phyloP scores from a whole-genome alignment of 306 rosid species.

The Malus orientalis region DNA sequence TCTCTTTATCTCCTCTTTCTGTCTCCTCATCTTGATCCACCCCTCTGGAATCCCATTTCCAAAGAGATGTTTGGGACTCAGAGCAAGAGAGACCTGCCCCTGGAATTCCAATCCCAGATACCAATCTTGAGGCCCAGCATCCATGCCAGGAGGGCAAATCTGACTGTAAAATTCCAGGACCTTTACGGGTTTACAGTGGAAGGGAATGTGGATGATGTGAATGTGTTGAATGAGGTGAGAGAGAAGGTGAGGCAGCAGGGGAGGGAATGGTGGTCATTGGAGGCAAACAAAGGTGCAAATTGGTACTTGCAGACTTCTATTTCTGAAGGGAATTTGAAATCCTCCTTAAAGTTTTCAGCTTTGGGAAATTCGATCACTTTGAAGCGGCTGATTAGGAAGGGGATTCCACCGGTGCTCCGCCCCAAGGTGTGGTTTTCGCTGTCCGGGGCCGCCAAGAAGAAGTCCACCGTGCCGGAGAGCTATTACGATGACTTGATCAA shows the following conservation, averaged over 20 bases:
- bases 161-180: conserved; percentile 93
- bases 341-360: conserved; percentile 74
- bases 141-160: conserved; percentile 83
- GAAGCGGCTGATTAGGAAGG: conserved; percentile 86
- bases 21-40: conserved; percentile 30
- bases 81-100: conserved; percentile 71
- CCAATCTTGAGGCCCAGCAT: conserved; percentile 89
- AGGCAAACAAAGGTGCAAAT: conserved; percentile 91
- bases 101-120: conserved; percentile 79
- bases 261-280: conserved; percentile 95
- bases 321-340: conserved; percentile 68
- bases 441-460: conserved; percentile 97
- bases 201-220: conserved; percentile 98
- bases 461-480: conserved; percentile 95
- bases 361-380: conserved; percentile 78
- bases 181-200: conserved; percentile 91
- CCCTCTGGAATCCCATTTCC: background rate
- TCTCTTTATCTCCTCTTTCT: conserved; percentile 8
- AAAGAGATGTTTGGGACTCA: conserved; percentile 64
- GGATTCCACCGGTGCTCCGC: conserved; percentile 87
- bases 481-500: conserved; percentile 75
- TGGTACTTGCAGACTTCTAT: conserved; percentile 79
- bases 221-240: conserved; percentile 91
- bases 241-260: conserved; percentile 97
- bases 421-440: conserved; percentile 95